Evolutionary conservation across 2,329 filamentous ascomycete genomes (phyloP), one percentile per base, ranked within the genome.

Genomic region (Thielaviopsis populi): DNA sequence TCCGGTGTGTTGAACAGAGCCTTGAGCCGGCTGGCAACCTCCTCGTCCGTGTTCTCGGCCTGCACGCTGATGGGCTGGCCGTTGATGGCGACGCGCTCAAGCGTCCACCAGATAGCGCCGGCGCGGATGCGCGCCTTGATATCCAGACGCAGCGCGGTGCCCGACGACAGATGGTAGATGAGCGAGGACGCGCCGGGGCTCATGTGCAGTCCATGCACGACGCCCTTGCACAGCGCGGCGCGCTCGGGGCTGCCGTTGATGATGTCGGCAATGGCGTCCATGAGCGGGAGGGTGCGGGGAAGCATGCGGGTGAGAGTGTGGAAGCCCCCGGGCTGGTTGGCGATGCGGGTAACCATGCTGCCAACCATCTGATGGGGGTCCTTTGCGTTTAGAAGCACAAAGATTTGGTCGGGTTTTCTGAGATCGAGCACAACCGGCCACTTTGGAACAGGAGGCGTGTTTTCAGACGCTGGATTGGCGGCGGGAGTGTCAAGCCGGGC

Each of bases 341-440:
- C 79, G 7, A 85, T 74, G 2, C 74, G 76, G 62, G 78, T 79
- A 66, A 90, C 76, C 54, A 81, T 75, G 67, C 85, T 82, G 22
- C 79, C 74, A 13, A 87, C 78, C 19, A 84, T 80, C 54, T 85
- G 75, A 69, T 91, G 87, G 1, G 88, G 87, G 69, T 88, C 89
- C 13, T 77, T 78, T 15, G 75, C 74, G 48, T 85, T 79, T 22
- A 66, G 61, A n/a, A 66, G 17, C n/a, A 58, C 53, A 5, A 56
- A 41, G n/a, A 66, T 61, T 43, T 63, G 82, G 1, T 78, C 73
- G 19, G 76, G 74, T 10, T 74, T 73, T 22, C 76, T 75, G 40
- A 89, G 81, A 67, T 83, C 79, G 50, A 89, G 74, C 2, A 77
- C 76, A 1, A 85, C 83, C 66, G 75, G 77, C 78, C 81, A 81